Evolutionary conservation across 202 grass and related monocot genomes (phyloP).

Genomic region (Alloteropsis angusta): DNA sequence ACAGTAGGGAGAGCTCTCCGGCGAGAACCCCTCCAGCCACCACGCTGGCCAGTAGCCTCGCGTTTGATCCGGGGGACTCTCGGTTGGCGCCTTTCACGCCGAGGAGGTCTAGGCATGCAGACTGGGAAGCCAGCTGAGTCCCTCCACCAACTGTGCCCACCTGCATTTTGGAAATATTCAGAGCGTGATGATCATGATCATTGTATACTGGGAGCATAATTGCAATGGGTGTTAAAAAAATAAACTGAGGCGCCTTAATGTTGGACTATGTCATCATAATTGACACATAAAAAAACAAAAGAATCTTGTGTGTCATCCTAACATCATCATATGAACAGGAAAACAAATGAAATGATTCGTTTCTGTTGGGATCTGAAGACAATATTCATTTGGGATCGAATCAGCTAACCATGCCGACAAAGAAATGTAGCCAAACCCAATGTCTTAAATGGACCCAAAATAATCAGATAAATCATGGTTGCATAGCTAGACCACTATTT

Average conservation of each 20-base stretch:
- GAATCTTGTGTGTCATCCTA: background rate
- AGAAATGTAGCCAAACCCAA: background rate
- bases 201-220: background rate
- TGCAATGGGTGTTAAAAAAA: background rate
- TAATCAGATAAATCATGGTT: background rate
- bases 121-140: conserved; percentile 78
- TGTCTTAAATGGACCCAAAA: background rate
- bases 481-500: background rate
- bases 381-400: background rate
- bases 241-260: background rate
- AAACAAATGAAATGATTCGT: conserved; percentile 22
- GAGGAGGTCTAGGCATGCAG: conserved; percentile 81
- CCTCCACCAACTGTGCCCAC: conserved; percentile 95
- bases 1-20: conserved; percentile 83
- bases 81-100: conserved; percentile 75
- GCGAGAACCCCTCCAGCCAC: conserved; percentile 85
- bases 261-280: conserved; percentile 20
- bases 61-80: conserved; percentile 59
- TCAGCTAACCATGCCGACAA: background rate
- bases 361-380: background rate
- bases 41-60: conserved; percentile 60
- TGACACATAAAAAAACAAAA: background rate
- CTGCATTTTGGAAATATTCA: conserved; percentile 34
- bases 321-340: background rate
- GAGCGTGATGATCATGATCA: background rate